Evolutionary conservation across 1,284 basidiomycete genomes (phyloP).

Genomic region (Rugosomyces carneus): DNA sequence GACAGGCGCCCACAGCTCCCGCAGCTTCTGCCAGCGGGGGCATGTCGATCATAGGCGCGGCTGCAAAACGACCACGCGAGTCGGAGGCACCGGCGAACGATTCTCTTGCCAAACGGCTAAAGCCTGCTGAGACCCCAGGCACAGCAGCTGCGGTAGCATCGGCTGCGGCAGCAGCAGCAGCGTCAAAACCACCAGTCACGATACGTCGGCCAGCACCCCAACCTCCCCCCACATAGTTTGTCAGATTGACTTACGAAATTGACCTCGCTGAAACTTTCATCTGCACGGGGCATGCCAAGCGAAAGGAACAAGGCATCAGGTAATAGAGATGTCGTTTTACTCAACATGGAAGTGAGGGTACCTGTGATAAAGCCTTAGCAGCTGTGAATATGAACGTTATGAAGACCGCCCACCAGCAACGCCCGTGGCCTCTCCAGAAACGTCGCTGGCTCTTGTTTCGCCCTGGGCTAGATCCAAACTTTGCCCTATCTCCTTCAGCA

Average conservation of each 20-base stretch:
- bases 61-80: conserved; percentile 61
- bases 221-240: conserved; percentile 2
- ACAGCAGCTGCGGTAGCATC: not conserved
- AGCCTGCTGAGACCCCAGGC: conserved; percentile 37
- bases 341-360: conserved; percentile 67
- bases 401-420: conserved; percentile 41
- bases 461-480: conserved; percentile 62
- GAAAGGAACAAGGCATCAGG: conserved; percentile 63
- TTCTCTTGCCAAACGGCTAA: conserved; percentile 65
- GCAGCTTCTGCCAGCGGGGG: conserved; percentile 33
- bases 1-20: conserved; percentile 19
- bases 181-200: conserved; percentile 12
- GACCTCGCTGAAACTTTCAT: conserved; percentile 53
- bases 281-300: conserved; percentile 52
- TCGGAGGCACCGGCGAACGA: conserved; percentile 46
- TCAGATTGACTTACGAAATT: conserved; percentile 47
- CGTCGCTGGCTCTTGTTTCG: conserved; percentile 25
- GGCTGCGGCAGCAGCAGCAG: conserved; percentile 6
- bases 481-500: conserved; percentile 83
- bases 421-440: conserved; percentile 33
- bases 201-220: conserved; percentile 14
- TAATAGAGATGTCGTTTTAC: conserved; percentile 65
- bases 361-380: conserved; percentile 35
- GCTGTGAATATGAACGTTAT: not conserved
- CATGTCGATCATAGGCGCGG: conserved; percentile 62